Evolutionary conservation across 495 filamentous ascomycete genomes (phyloP).

Genomic region (Chaetomidium leptoderma): DNA sequence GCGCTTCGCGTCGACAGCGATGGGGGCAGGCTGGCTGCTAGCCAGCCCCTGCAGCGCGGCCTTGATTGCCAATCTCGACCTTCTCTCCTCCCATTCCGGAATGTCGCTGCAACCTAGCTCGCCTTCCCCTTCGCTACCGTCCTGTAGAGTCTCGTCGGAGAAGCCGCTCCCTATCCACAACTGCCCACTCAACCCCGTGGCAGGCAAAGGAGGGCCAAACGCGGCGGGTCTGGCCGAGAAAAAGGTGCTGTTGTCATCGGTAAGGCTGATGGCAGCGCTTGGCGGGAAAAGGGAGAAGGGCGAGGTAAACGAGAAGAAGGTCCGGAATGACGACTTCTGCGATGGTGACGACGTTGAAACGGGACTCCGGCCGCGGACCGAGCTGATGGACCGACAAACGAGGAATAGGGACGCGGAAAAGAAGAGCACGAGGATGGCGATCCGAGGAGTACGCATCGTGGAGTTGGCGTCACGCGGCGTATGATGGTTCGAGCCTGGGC

Average conservation of each 20-base stretch:
- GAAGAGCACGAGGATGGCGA: slow-evolving; percentile 45
- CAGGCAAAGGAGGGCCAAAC: slow-evolving; percentile 78
- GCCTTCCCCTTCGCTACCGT: slow-evolving; percentile 66
- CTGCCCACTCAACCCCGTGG: slow-evolving; percentile 72
- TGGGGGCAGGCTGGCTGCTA: slow-evolving; percentile 20
- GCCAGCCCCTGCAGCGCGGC: slow-evolving; percentile 16
- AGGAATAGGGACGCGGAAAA: slow-evolving; percentile 47
- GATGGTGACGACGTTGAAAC: slow-evolving; percentile 25
- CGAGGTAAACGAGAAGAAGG: slow-evolving; percentile 47
- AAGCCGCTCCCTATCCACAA: slow-evolving; percentile 90
- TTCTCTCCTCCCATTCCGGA: slow-evolving; percentile 71
- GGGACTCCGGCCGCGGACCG: slow-evolving; percentile 27
- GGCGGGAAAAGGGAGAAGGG: slow-evolving; percentile 81
- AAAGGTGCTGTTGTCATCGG: slow-evolving; percentile 95
- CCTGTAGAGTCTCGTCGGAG: slow-evolving; percentile 62
- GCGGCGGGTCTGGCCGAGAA: slow-evolving; percentile 90
- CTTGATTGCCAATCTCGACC: slow-evolving; percentile 30
- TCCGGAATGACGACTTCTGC: slow-evolving; percentile 35
- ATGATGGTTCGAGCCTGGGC: neutral
- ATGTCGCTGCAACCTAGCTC: slow-evolving; percentile 98
- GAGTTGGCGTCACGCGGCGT: neutral
- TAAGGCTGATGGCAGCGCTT: slow-evolving; percentile 90
- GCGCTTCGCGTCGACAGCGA: slow-evolving; percentile 11
- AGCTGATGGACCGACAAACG: slow-evolving; percentile 41
- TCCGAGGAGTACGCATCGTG: slow-evolving; percentile 46